Conservation (phyloP, 352 stramenopile species). For the Phytopythium delawarense region DNA sequence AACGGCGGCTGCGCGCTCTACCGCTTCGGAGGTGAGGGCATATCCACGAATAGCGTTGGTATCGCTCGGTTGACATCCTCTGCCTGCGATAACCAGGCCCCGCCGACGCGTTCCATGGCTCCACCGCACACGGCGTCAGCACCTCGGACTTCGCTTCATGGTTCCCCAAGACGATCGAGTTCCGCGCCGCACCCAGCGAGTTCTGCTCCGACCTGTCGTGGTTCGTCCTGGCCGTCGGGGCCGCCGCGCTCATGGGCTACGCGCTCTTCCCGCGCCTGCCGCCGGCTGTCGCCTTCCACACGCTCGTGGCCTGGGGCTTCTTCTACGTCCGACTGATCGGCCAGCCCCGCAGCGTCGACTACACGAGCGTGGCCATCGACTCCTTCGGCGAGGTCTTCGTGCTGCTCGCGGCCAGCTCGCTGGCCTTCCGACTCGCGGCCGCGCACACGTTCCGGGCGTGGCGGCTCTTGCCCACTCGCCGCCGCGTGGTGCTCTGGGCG, state of each 20-base stretch:
- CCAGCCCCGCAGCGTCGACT: conserved; percentile 57
- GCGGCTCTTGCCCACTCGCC: conserved; percentile 18
- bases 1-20: conserved; percentile 73
- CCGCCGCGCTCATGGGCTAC: conserved; percentile 36
- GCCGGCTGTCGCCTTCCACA: conserved; percentile 41
- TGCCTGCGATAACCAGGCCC: conserved; percentile 16
- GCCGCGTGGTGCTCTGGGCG: conserved; percentile 47
- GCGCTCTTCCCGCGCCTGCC: conserved; percentile 44
- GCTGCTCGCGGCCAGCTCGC: conserved; percentile 46
- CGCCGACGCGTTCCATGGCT: conserved; percentile 42
- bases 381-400: conserved; percentile 63
- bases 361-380: conserved; percentile 38
- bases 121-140: conserved; percentile 45
- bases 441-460: conserved; percentile 47
- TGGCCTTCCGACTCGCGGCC: conserved; percentile 35
- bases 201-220: conserved; percentile 75
- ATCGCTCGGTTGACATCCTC: conserved; percentile 2
- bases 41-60: background rate
- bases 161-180: conserved; percentile 84
- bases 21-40: conserved; percentile 37
- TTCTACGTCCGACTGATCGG: conserved; percentile 69
- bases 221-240: conserved; percentile 47
- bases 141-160: conserved; percentile 50
- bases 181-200: conserved; percentile 41
- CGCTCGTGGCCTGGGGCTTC: conserved; percentile 60